phyloP scores from a whole-genome alignment of 345 rosid genomes.

The Sisymbrium altissimum region DNA sequence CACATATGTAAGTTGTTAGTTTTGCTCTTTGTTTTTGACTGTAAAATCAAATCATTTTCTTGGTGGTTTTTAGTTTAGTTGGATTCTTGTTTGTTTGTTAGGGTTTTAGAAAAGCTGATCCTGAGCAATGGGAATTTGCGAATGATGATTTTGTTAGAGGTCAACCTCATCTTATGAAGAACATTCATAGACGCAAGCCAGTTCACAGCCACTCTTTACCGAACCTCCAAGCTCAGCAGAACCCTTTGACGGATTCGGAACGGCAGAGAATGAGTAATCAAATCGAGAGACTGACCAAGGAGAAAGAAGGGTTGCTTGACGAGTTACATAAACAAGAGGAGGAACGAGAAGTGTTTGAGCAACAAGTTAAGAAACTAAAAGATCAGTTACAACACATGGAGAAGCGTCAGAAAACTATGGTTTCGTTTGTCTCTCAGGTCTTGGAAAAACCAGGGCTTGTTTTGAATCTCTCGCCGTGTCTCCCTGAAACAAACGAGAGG shows the following conservation, averaged over 20 bases:
- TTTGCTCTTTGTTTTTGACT: neutral
- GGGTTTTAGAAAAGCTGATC: slow-evolving; percentile 92
- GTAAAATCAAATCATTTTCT: neutral
- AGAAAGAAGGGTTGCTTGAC: slow-evolving; percentile 48
- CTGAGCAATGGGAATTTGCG: slow-evolving; percentile 95
- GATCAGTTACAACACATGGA: slow-evolving; percentile 61
- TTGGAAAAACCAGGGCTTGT: slow-evolving; percentile 73
- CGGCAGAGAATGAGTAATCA: slow-evolving; percentile 55
- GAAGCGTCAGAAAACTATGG: slow-evolving; percentile 56
- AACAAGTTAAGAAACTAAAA: slow-evolving; percentile 54
- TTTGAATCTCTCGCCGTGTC: slow-evolving; percentile 44
- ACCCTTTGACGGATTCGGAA: slow-evolving; percentile 53
- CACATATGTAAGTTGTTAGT: slow-evolving; percentile 60
- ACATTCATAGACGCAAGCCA: slow-evolving; percentile 88
- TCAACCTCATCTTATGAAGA: slow-evolving; percentile 71
- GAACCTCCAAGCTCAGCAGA: slow-evolving; percentile 56
- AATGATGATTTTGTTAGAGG: slow-evolving; percentile 88
- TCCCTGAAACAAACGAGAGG: slow-evolving; percentile 57
- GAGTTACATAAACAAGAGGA: slow-evolving; percentile 58
- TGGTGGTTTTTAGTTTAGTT: neutral
- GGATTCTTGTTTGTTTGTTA: slow-evolving; percentile 10
- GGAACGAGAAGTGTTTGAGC: slow-evolving; percentile 44
- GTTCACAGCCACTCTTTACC: slow-evolving; percentile 88
- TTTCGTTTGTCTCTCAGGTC: slow-evolving; percentile 47
- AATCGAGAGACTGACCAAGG: slow-evolving; percentile 53